These are phyloP conservation scores for Cubamyces sp. DNA, from an alignment of 768 basidiomycete species.

Conservation along the genomic window DNA sequence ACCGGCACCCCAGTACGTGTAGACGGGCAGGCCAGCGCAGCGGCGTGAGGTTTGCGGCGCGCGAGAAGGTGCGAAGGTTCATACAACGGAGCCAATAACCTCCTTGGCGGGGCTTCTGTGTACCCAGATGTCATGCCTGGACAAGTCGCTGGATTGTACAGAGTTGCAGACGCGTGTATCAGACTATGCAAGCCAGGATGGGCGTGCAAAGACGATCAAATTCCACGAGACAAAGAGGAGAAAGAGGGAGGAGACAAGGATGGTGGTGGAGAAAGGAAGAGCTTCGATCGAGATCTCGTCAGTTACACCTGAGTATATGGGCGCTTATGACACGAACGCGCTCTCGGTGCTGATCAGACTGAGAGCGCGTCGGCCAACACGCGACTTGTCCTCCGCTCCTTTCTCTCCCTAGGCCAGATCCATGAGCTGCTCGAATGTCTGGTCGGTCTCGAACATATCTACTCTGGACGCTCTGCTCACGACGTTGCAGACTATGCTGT, in stretches of 20 bases:
- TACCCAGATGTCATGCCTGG: neutral
- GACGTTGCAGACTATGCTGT: constrained; percentile 49
- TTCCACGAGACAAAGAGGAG: neutral
- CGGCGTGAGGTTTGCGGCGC: neutral
- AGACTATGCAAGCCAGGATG: too few relatives aligned
- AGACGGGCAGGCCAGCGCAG: neutral
- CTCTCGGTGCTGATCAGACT: neutral
- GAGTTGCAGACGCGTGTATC: too few relatives aligned
- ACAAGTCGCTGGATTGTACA: too few relatives aligned
- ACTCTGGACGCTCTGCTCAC: constrained; percentile 1
- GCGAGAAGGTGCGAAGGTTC: constrained; percentile 12
- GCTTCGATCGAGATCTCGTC: constrained; percentile 14
- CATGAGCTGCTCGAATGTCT: constrained; percentile 27
- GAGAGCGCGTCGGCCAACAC: neutral
- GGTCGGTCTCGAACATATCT: constrained; percentile 19
- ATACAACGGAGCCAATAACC: constrained; percentile 1
- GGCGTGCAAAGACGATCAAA: neutral
- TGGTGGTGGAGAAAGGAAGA: constrained; percentile 16
- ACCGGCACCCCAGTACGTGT: neutral
- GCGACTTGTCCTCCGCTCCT: neutral
- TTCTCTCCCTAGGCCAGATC: constrained; percentile 6
- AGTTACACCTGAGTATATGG: neutral
- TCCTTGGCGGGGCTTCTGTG: neutral
- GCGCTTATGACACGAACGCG: constrained; percentile 10
- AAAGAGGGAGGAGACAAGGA: neutral